Evolutionary conservation across 305 asterid species (phyloP), one percentile per base, ranked within the genome.

Genomic region (Nicotiana rustica): DNA sequence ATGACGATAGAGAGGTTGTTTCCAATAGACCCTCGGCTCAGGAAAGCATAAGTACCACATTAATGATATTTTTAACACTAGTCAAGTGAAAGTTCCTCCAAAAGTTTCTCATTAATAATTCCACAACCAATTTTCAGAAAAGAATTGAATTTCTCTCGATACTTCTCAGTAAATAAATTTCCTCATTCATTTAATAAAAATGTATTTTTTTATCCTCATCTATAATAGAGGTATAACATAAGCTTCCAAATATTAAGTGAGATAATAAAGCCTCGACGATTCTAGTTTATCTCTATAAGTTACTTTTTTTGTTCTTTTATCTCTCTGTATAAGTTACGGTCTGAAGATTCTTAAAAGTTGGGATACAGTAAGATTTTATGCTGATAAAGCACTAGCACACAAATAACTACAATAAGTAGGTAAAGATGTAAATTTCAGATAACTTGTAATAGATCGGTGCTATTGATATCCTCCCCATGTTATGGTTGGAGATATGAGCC

Each of bases 181-280:
- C 69, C 38, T 73, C 38, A 25, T 13, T 47, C 61, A 47, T 19
- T 73, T 73, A 49, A 13, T 19, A 5, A 4, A 73, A 73, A 57
- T 73, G 14, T 9, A 6, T 19, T 49, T 70, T 31, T 17, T 49
- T 44, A 47, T 73, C 13, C 21, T 47, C 62, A 73, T 47, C 1
- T 61, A 73, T 25, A 21, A 19, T 6, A 47, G 62, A 73, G 2
- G 61, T 21, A 73, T 73, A 0, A 21, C 38, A 3, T 47, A 73
- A 49, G 41, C 38, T 73, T 73, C 62, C 41, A 73, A 73, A 73
- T 49, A 13, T 47, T 33, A 67, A 7, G 73, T 67, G 73, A 67
- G 10, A 33, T 67, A 15, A 7, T 67, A 21, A 33, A 31, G 41
- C 73, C 73, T 6, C 47, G 33, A 33, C 1, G 8, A 15, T 67